These are phyloP conservation scores for Agarophyton chilense DNA, from an alignment of 23 red algal genomes.

Conservation along the genomic window DNA sequence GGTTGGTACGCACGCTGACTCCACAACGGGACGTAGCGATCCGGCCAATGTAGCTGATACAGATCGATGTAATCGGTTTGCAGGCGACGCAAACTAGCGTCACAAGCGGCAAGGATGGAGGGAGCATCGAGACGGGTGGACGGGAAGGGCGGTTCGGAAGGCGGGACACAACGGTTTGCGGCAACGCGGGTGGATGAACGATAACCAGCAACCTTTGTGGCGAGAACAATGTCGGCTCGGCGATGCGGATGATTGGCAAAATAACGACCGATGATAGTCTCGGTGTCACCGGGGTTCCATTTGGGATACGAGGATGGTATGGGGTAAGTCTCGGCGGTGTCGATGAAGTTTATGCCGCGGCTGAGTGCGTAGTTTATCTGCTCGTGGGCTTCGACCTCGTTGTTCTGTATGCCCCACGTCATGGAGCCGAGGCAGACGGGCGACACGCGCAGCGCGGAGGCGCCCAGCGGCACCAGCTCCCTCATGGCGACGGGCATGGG, in stretches of 20 bases:
- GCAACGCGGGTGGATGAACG: neutral
- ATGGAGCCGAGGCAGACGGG: constrained; percentile 89
- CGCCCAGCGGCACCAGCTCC: constrained; percentile 42
- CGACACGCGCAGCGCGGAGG: constrained; percentile 67
- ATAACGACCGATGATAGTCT: constrained; percentile 74
- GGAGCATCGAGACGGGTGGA: constrained; percentile 18
- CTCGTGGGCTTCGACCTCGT: constrained; percentile 62
- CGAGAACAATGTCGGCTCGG: constrained; percentile 62
- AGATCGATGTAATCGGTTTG: constrained; percentile 87
- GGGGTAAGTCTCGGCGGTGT: constrained; percentile 93
- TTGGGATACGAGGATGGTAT: constrained; percentile 40
- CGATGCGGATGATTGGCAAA: constrained; percentile 55
- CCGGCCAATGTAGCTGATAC: constrained; percentile 98
- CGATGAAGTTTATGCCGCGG: constrained; percentile 91
- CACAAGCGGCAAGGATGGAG: constrained; percentile 71
- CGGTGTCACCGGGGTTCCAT: constrained; percentile 77
- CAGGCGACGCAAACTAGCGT: constrained; percentile 78
- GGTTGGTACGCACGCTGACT: constrained; percentile 53
- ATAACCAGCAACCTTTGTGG: constrained; percentile 77
- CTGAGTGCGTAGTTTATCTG: constrained; percentile 85
- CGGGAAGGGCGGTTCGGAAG: neutral
- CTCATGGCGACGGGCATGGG: neutral
- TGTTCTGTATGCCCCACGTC: constrained; percentile 94
- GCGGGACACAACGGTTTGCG: constrained; percentile 11
- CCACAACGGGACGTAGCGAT: constrained; percentile 81